Base-by-base conservation (phyloP, 371 early-diverging fungal species). In the Nematocida sp. region DNA sequence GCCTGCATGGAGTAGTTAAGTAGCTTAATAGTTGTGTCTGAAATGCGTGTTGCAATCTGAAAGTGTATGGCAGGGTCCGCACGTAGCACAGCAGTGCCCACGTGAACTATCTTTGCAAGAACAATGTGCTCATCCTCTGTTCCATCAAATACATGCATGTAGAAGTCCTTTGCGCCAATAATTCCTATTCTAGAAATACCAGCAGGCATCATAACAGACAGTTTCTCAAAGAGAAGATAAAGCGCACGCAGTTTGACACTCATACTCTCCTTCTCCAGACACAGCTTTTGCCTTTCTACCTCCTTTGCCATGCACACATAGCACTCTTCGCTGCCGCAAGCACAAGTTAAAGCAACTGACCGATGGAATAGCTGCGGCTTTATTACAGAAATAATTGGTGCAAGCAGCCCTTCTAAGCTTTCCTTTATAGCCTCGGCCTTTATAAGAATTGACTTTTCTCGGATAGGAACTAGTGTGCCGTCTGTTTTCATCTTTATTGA, bases 191-290 rank as follows among this genome's bases (percentile, higher is more conserved):
- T 50, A 5, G 80, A 66, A 33, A 57, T 71, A n/a, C 42, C 39
- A 3, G 39, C 42, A 15, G 80, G 71, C 15, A 70, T 70, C 39
- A 78, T 52, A 13, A 33, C 46, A 25, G 70, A 69, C 15, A 70
- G 56, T 40, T 47, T 60, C n/a, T 66, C 80, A 62, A 78, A 70
- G 54, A 78, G 71, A 13, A 56, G 11, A 42, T 78, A 78, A 13
- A 78, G 60, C 6, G 66, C 5, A 13, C 80, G 18, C 4, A 78
- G 80, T 42, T 78, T 78, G 7, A 78, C 72, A 20, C 70, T 42
- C 71, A 71, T 78, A 70, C 70, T 78, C 60, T 78, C 80, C 61
- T 78, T 78, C 40, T 78, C 80, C 27, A 78, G 60, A 1, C 13
- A 13, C 4, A 4, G 3, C 40, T 78, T 78, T 42, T 71, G 50